Evolutionary conservation across 495 filamentous ascomycete species (phyloP).

Genomic region (Glutinoglossum americanum): DNA sequence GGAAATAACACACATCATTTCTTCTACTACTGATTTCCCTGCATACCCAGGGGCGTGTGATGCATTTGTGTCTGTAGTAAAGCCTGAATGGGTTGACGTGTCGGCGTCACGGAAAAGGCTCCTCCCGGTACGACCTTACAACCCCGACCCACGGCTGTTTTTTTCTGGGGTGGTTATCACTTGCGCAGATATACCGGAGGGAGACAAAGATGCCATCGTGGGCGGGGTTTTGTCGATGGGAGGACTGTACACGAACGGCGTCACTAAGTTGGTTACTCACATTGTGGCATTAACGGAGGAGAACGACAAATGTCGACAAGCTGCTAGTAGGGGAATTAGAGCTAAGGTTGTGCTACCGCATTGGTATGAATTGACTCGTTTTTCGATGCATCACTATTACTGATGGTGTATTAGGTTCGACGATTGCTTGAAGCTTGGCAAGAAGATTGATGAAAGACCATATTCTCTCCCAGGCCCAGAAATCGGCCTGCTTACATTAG

Average conservation of each 20-base stretch:
- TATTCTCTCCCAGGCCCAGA: constrained; percentile 79
- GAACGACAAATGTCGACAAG: constrained; percentile 45
- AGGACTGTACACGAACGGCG: constrained; percentile 46
- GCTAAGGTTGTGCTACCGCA: constrained; percentile 84
- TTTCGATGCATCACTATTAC: not conserved
- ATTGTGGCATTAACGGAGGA: constrained; percentile 66
- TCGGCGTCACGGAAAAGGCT: constrained; percentile 45
- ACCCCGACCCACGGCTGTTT: constrained; percentile 75
- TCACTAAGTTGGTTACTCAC: constrained; percentile 63
- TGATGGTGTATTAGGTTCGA: constrained; percentile 50
- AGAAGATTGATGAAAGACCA: constrained; percentile 66
- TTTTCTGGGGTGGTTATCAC: constrained; percentile 63
- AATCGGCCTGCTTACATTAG: constrained; percentile 34
- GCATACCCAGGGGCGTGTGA: constrained; percentile 49
- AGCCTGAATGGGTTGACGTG: constrained; percentile 52
- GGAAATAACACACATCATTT: constrained; percentile 62
- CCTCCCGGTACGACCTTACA: constrained; percentile 64
- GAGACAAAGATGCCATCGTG: constrained; percentile 78
- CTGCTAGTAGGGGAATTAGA: constrained; percentile 36
- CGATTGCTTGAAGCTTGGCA: constrained; percentile 79
- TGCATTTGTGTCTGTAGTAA: constrained; percentile 65
- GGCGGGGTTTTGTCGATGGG: constrained; percentile 81
- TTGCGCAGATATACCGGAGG: constrained; percentile 62
- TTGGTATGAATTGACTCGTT: constrained; percentile 32
- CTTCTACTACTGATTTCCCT: constrained; percentile 69